A percentile compares a stretch with the other conserved stretches of the same genome.
phyloP scores from a whole-genome alignment of 2,329 filamentous ascomycete genomes.

The Grosmannia serpens region DNA sequence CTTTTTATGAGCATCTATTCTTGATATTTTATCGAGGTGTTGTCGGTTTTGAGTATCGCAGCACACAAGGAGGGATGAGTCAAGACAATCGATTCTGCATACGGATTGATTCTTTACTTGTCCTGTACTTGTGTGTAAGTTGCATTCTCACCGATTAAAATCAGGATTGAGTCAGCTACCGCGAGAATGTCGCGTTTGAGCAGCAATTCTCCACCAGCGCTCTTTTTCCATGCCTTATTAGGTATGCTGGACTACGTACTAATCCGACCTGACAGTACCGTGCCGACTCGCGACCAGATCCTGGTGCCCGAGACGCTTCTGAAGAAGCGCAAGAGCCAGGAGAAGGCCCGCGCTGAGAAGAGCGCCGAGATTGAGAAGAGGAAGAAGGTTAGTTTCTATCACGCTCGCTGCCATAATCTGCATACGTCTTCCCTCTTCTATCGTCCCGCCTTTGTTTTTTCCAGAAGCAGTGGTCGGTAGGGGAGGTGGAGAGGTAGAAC shows the following conservation, averaged over 20 bases:
- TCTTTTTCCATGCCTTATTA: slow-evolving; percentile 44
- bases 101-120: neutral
- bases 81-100: neutral
- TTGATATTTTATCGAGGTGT: slow-evolving; percentile 51
- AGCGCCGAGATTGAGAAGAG: slow-evolving; percentile 69
- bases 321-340: slow-evolving; percentile 99
- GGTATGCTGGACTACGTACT: slow-evolving; percentile 64
- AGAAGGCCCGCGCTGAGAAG: slow-evolving; percentile 94
- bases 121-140: neutral
- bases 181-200: slow-evolving; percentile 83
- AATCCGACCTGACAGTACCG: slow-evolving; percentile 67
- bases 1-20: slow-evolving; percentile 21
- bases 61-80: neutral
- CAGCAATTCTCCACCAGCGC: slow-evolving; percentile 91
- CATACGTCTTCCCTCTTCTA: neutral
- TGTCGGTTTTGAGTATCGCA: slow-evolving; percentile 58
- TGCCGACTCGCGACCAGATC: slow-evolving; percentile 90
- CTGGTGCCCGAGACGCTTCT: slow-evolving; percentile 98
- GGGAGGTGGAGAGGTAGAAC: neutral
- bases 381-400: slow-evolving; percentile 60
- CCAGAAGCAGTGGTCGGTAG: no score
- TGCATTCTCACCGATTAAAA: slow-evolving; percentile 66
- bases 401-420: slow-evolving; percentile 7
- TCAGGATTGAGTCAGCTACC: slow-evolving; percentile 71
- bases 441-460: neutral